phyloP scores from a whole-genome alignment of 2,329 filamentous ascomycete species.

The Colletotrichum gloeosporioides region DNA sequence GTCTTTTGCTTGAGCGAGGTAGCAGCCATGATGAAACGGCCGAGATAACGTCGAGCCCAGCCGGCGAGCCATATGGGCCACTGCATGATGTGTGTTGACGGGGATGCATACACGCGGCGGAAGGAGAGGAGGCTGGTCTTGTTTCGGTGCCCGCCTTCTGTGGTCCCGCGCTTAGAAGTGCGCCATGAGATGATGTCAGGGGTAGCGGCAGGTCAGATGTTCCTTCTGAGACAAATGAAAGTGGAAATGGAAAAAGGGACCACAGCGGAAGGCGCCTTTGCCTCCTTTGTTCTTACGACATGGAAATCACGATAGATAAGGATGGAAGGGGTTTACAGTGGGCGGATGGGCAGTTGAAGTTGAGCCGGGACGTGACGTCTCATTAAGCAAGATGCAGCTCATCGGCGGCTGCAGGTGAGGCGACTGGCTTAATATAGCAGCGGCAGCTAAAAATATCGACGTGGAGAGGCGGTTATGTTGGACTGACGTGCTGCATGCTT shows the following conservation, averaged over 20 bases:
- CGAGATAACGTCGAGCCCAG: background rate
- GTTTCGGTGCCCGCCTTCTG: background rate
- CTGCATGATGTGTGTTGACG: background rate
- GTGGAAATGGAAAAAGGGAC: background rate
- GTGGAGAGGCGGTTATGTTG: background rate
- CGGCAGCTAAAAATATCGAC: conserved; percentile 37
- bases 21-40: conserved; percentile 1
- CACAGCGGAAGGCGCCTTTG: background rate
- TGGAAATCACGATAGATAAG: conserved; percentile 9
- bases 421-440: conserved; percentile 42
- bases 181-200: background rate
- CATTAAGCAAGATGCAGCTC: conserved; percentile 37
- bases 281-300: background rate
- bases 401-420: conserved; percentile 39
- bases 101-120: background rate
- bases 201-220: background rate
- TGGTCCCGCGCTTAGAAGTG: background rate
- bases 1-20: background rate
- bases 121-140: background rate
- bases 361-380: conserved; percentile 30
- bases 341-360: background rate
- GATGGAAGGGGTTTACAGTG: background rate
- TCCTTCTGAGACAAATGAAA: background rate
- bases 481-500: background rate
- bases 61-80: background rate